These are phyloP conservation scores for Coelastrella sp. DNA, from an alignment of 139 green algal species.

Conservation along the genomic window DNA sequence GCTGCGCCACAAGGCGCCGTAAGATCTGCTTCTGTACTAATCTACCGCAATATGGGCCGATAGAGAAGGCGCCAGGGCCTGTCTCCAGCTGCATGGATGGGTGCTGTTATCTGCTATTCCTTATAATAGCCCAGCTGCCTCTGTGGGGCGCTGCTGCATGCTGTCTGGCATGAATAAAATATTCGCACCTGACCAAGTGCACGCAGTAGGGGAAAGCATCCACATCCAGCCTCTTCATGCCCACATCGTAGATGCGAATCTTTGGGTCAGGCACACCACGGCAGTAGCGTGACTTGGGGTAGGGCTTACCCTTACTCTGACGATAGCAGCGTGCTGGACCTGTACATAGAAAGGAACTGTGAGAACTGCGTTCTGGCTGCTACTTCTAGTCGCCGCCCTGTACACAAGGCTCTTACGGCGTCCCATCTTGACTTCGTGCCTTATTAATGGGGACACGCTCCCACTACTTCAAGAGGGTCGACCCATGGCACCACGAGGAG, in stretches of 20 bases:
- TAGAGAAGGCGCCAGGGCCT: neutral
- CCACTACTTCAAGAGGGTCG: neutral
- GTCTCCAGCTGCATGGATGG: neutral
- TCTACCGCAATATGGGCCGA: too few species aligned
- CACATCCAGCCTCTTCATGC: slow-evolving; percentile 94
- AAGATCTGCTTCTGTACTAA: too few species aligned
- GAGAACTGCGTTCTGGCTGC: neutral
- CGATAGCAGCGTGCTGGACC: slow-evolving; percentile 93
- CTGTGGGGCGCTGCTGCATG: neutral
- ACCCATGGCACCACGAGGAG: neutral
- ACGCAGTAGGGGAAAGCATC: slow-evolving; percentile 97
- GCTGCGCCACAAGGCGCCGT: too few species aligned
- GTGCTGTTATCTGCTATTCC: slow-evolving; percentile 1
- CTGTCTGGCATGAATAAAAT: neutral
- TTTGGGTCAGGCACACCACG: slow-evolving; percentile 99
- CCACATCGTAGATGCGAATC: slow-evolving; percentile 99
- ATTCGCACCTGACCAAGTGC: slow-evolving; percentile 92
- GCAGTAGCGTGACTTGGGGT: slow-evolving; percentile 99
- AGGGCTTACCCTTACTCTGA: slow-evolving; percentile 99
- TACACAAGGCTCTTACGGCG: slow-evolving; percentile 33
- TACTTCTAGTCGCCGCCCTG: slow-evolving; percentile 2
- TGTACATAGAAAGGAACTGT: slow-evolving; percentile 15
- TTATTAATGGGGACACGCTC: neutral
- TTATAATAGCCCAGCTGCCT: neutral
- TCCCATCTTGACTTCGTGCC: slow-evolving; percentile 38